Evolutionary conservation across 768 basidiomycete species (phyloP).

Genomic region (Dioszegia aurantiaca): DNA sequence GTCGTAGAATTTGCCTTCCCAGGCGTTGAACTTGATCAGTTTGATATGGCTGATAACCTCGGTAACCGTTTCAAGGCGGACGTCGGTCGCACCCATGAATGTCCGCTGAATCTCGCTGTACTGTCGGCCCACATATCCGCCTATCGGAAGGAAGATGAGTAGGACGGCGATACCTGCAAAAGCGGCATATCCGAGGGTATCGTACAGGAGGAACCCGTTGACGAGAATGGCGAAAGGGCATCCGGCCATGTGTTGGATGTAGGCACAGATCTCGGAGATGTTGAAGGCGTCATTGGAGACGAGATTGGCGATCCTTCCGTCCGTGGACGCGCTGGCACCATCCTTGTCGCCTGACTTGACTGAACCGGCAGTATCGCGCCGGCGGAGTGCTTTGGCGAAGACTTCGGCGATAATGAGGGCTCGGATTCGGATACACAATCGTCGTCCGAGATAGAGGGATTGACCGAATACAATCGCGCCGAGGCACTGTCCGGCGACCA

Average conservation of each 20-base stretch:
- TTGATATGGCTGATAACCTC: slow-evolving; percentile 54
- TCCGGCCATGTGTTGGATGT: slow-evolving; percentile 41
- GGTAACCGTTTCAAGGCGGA: slow-evolving; percentile 52
- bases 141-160: slow-evolving; percentile 44
- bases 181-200: slow-evolving; percentile 61
- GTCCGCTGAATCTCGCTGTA: slow-evolving; percentile 43
- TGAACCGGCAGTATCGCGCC: slow-evolving; percentile 52
- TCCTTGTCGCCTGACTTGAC: slow-evolving; percentile 34
- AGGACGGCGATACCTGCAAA: slow-evolving; percentile 46
- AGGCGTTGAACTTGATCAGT: slow-evolving; percentile 54
- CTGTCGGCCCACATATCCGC: slow-evolving; percentile 39
- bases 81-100: slow-evolving; percentile 54
- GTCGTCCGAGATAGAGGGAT: slow-evolving; percentile 52
- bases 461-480: slow-evolving; percentile 42
- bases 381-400: slow-evolving; percentile 53
- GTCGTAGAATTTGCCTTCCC: slow-evolving; percentile 53
- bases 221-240: slow-evolving; percentile 58
- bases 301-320: slow-evolving; percentile 50
- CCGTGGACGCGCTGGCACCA: slow-evolving; percentile 36
- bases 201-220: slow-evolving; percentile 72
- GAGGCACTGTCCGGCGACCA: slow-evolving; percentile 50
- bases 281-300: slow-evolving; percentile 51
- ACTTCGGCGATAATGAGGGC: slow-evolving; percentile 54
- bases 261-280: slow-evolving; percentile 47
- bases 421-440: slow-evolving; percentile 50